A percentile compares a stretch with the other conserved stretches of the same genome.
These are phyloP conservation scores for Biscogniauxia sp. DNA, from an alignment of 2,329 filamentous ascomycete species.

Conservation along the genomic window DNA sequence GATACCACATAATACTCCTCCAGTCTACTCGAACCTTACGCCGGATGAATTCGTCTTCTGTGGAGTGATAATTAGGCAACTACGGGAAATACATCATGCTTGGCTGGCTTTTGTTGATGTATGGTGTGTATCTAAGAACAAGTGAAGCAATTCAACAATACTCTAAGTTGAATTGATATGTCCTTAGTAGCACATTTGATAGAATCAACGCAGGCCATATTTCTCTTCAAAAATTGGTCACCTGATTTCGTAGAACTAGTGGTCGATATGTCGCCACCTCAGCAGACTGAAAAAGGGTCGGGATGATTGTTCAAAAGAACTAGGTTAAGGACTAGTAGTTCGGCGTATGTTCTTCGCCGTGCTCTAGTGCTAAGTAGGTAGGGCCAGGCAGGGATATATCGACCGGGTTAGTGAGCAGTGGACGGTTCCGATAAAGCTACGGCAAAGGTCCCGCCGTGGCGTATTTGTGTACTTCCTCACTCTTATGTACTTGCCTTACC, in stretches of 20 bases:
- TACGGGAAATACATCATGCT: neutral
- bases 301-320: neutral
- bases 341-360: neutral
- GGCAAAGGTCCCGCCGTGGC: neutral
- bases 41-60: neutral
- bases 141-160: neutral
- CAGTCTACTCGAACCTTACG: too few relatives aligned
- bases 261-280: too few relatives aligned
- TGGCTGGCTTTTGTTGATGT: neutral
- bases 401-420: neutral
- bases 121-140: neutral
- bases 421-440: neutral
- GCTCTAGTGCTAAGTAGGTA: neutral
- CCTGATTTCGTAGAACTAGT: too few relatives aligned
- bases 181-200: too few relatives aligned
- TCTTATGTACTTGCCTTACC: too few relatives aligned
- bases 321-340: neutral
- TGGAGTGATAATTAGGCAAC: neutral
- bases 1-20: neutral
- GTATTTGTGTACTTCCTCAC: neutral
- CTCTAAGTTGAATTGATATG: neutral
- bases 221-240: too few relatives aligned
- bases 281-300: too few relatives aligned
- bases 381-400: too few relatives aligned
- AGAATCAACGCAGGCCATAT: too few relatives aligned